Base-by-base conservation (phyloP, 1,284 basidiomycete genomes). In the Ustilago cynodontis region DNA sequence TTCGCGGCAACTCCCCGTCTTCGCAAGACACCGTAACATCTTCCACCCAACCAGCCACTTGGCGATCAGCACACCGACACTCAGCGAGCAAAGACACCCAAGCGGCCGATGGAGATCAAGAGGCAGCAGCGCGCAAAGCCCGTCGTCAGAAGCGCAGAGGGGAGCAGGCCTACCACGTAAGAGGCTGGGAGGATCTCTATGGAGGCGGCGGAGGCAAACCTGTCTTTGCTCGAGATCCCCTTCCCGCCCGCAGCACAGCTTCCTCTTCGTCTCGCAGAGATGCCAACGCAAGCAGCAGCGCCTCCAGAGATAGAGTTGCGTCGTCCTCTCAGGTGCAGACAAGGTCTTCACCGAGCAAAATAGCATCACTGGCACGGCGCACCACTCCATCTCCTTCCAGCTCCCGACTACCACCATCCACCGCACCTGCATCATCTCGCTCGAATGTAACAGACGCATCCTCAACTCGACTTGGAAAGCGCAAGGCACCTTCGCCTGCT, bases 111-210 rank as follows among this genome's bases (percentile, higher is more conserved):
- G 29, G 33, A 5, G 60, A 64, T 10, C 39, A 63, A 13, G 47
- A 63, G 14, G 52, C 24, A 8, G 60, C 65, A 18, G 65, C 56
- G 10, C 60, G 58, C 41, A 67, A 18, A 59, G 52, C 60, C 16
- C 51, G 56, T 39, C 70, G 60, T 14, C 65, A 57, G 28, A 71
- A 59, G 53, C 64, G 67, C 18, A 59, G 56, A 33, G 56, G 71
- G 61, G 33, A 71, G 16, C 41, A 67, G 28, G 59, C 67, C 0
- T 71, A 71, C 43, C 59, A 71, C 6, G 58, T 75, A 29, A 57
- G 18, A 26, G 67, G 67, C 9, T 71, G 72, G 67, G 72, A 75
- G 22, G 50, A 66, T 33, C 57, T 70, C 10, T 71, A 58, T 16
- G 57, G 67, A 39, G 72, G 67, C 16, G 64, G 59, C 0, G 71